These are phyloP conservation scores for Oryza meyeriana DNA, from an alignment of 176 grass and related monocot genomes.

Conservation along the genomic window DNA sequence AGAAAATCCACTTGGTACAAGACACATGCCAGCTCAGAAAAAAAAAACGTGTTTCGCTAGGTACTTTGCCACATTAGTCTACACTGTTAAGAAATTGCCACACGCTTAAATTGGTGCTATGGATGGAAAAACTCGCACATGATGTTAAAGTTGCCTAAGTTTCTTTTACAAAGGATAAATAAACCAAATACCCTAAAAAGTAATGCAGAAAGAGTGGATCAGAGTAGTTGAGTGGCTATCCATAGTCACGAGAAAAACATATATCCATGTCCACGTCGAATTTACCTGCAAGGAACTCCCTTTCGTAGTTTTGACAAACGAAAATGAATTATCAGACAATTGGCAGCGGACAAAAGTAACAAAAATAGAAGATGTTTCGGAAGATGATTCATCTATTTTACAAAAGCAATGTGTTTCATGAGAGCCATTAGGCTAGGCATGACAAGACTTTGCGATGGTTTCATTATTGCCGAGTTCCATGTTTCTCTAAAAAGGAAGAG, in stretches of 20 bases:
- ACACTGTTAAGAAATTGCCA: neutral
- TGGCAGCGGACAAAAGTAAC: neutral
- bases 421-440: neutral
- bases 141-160: neutral
- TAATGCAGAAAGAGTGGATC: neutral
- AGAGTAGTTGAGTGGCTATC: neutral
- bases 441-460: neutral
- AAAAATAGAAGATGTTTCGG: slow-evolving; percentile 3
- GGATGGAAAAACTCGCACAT: neutral
- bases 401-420: neutral
- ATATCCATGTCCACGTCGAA: slow-evolving; percentile 15
- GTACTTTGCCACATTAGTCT: neutral
- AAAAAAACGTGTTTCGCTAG: neutral
- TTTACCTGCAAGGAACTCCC: slow-evolving; percentile 37
- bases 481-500: too few species aligned
- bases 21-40: neutral
- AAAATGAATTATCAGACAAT: neutral
- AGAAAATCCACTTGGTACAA: neutral
- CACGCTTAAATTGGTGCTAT: neutral
- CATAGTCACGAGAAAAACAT: neutral
- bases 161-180: neutral
- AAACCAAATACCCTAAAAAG: neutral
- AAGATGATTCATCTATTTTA: neutral
- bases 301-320: slow-evolving; percentile 15
- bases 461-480: too few species aligned